Base-by-base conservation (phyloP, 139 green algal genomes). In the Diplosphaera chodatii region DNA sequence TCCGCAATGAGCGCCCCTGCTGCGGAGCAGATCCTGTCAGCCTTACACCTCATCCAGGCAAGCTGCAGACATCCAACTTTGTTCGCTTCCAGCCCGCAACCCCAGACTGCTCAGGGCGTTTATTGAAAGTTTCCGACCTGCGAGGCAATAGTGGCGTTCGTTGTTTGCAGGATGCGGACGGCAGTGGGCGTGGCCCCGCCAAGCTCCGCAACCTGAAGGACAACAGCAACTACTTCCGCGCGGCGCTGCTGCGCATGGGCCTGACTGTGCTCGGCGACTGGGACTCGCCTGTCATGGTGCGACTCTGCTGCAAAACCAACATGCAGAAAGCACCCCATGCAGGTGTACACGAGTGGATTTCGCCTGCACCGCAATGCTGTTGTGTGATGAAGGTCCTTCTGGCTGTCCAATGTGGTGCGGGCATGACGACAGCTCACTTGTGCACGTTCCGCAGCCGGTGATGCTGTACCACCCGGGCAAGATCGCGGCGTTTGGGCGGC, bases 381-480 rank as follows among this genome's bases (percentile, higher is more conserved):
- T n/a, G n/a, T n/a, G n/a, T n/a, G n/a, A n/a, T n/a, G n/a, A n/a
- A n/a, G n/a, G n/a, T n/a, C n/a, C n/a, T n/a, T n/a, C n/a, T n/a
- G n/a, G n/a, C n/a, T n/a, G n/a, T n/a, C n/a, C n/a, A n/a, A n/a
- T n/a, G n/a, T n/a, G n/a, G n/a, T n/a, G n/a, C n/a, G n/a, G n/a
- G n/a, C n/a, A n/a, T n/a, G n/a, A n/a, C n/a, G n/a, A n/a, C n/a
- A n/a, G n/a, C n/a, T n/a, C 8, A 48, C 10, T 48, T 6, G 8
- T 48, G 37, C 37, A 48, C 37, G 8, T 48, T 6, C 37, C 10
- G 37, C 82, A 87, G 84, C 96, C 96, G 63, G 76, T 99, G 78
- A 99, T 99, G 96, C 77, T 98, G 23, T 98, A 96, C 84, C 82
- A 94, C 64, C 86, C 90, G 21, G 86, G 76, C 64, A 94, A 95